phyloP scores from a whole-genome alignment of 108 stramenopile species.

The Craspedostauros australis region DNA sequence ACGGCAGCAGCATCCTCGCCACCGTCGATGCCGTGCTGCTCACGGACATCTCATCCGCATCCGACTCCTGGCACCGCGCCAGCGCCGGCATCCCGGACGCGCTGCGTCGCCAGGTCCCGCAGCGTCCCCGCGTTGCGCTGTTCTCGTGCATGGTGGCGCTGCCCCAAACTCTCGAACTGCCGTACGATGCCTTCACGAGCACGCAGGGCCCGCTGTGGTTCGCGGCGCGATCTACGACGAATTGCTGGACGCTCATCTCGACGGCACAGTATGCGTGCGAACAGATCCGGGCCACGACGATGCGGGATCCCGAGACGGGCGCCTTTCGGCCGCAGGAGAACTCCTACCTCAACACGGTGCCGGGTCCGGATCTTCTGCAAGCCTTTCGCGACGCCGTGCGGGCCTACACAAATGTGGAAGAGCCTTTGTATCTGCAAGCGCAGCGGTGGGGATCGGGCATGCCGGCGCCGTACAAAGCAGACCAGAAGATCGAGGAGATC shows the following conservation, averaged over 20 bases:
- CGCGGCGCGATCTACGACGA: slow-evolving; percentile 37
- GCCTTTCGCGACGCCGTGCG: slow-evolving; percentile 28
- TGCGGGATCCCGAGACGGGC: slow-evolving; percentile 56
- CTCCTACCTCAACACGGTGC: slow-evolving; percentile 38
- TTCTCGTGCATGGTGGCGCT: slow-evolving; percentile 56
- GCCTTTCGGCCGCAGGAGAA: slow-evolving; percentile 46
- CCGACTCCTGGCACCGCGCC: slow-evolving; percentile 59
- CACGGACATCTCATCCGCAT: slow-evolving; percentile 46
- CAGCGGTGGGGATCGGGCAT: slow-evolving; percentile 56
- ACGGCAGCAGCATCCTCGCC: slow-evolving; percentile 5
- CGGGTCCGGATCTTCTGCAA: slow-evolving; percentile 33
- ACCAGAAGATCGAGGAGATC: slow-evolving; percentile 17
- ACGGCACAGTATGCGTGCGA: slow-evolving; percentile 47
- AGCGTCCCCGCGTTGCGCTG: slow-evolving; percentile 37
- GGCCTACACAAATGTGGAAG: slow-evolving; percentile 1
- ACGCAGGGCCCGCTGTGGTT: slow-evolving; percentile 33
- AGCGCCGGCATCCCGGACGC: slow-evolving; percentile 48
- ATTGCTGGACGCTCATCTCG: slow-evolving; percentile 60
- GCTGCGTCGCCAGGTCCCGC: slow-evolving; percentile 21
- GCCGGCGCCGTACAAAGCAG: slow-evolving; percentile 20
- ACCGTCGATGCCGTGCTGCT: slow-evolving; percentile 48
- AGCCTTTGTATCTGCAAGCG: slow-evolving; percentile 34
- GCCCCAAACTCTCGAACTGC: not conserved
- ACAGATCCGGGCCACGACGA: slow-evolving; percentile 43
- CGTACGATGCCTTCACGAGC: slow-evolving; percentile 17